Percentiles rank a stretch among this genome's conserved stretches.
These are phyloP conservation scores for Xylaria intraflava DNA, from an alignment of 495 filamentous ascomycete genomes.

Conservation along the genomic window DNA sequence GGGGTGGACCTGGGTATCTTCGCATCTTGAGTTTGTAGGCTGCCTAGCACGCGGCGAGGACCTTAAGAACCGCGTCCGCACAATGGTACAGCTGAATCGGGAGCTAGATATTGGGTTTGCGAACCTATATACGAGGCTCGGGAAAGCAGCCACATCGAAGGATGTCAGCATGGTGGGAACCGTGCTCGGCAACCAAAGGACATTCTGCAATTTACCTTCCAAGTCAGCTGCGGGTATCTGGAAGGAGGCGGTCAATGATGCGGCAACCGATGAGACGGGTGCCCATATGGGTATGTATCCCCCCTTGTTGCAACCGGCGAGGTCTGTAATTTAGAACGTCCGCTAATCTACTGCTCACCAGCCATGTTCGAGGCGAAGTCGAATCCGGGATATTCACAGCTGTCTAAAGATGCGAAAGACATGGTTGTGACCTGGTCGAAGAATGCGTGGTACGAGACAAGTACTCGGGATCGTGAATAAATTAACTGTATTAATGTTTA, in stretches of 20 bases:
- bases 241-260: constrained; percentile 67
- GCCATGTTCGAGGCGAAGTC: constrained; percentile 76
- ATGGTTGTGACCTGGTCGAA: constrained; percentile 53
- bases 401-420: constrained; percentile 61
- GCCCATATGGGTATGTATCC: constrained; percentile 65
- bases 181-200: constrained; percentile 55
- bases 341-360: constrained; percentile 17
- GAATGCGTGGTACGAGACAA: constrained; percentile 47
- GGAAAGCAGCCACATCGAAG: constrained; percentile 48
- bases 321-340: background rate
- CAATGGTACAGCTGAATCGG: constrained; percentile 50
- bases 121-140: constrained; percentile 79
- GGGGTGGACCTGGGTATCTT: constrained; percentile 72
- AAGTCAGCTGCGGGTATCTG: constrained; percentile 49
- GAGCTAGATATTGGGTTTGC: constrained; percentile 59
- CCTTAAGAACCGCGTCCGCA: constrained; percentile 57
- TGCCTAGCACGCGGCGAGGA: constrained; percentile 75
- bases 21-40: constrained; percentile 93
- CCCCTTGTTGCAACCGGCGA: background rate
- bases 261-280: constrained; percentile 65
- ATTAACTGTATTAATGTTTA: background rate
- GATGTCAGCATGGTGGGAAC: constrained; percentile 41
- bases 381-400: constrained; percentile 69
- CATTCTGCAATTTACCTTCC: constrained; percentile 74
- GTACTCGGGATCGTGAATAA: constrained; percentile 20